These are phyloP conservation scores for Acanthochlamys bracteata DNA, from an alignment of 106 monocot genomes.

Conservation along the genomic window DNA sequence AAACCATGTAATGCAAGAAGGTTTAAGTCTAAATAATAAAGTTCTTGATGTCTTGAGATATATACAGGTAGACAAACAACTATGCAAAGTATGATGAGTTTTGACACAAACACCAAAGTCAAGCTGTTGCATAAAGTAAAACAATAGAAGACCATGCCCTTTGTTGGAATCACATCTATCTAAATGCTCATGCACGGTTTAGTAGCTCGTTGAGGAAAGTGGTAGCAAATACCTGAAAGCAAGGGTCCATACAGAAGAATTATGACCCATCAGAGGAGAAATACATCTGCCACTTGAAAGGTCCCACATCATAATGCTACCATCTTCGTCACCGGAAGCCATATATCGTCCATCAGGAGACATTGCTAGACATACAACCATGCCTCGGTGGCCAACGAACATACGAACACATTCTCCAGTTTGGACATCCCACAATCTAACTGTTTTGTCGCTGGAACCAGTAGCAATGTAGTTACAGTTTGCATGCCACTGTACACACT, in stretches of 20 bases:
- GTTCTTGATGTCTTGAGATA: no score
- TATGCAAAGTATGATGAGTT: no score
- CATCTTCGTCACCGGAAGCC: conserved; percentile 99
- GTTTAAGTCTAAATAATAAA: no score
- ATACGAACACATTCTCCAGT: conserved; percentile 91
- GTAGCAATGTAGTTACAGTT: conserved; percentile 97
- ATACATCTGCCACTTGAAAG: conserved; percentile 76
- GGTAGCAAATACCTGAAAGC: conserved; percentile 65
- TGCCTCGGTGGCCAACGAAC: conserved; percentile 91
- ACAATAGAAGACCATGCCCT: no score
- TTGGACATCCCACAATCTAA: conserved; percentile 94
- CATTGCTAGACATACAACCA: conserved; percentile 81
- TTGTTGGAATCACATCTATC: no score
- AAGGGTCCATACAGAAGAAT: conserved; percentile 87
- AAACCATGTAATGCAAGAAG: no score
- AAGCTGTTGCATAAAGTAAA: no score
- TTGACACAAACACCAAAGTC: no score
- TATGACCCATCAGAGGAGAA: conserved; percentile 80
- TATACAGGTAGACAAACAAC: no score
- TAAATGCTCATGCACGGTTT: no score
- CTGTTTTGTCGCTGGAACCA: conserved; percentile 94
- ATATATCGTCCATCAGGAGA: conserved; percentile 95
- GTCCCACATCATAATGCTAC: conserved; percentile 98
- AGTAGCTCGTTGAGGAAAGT: no score
- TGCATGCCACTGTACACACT: conserved; percentile 98